Evolutionary conservation across 768 basidiomycete species (phyloP).

Genomic region (Tricholoma flavovirens): DNA sequence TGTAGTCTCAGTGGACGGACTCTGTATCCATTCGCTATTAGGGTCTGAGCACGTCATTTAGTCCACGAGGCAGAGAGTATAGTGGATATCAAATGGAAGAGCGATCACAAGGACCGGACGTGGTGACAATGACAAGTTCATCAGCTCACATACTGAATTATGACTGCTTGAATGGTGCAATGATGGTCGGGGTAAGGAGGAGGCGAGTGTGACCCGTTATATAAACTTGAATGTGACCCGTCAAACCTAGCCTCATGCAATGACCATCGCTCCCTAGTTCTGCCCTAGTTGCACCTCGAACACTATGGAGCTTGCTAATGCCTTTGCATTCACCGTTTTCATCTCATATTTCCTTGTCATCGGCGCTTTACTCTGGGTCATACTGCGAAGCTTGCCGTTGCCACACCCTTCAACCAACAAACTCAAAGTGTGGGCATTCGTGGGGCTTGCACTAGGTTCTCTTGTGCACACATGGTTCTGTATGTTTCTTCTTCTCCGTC

Average conservation of each 20-base stretch:
- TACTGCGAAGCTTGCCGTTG: constrained; percentile 3
- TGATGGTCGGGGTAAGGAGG: background rate
- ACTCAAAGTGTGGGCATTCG: constrained; percentile 11
- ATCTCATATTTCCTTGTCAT: constrained; percentile 23
- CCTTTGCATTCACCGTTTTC: constrained; percentile 13
- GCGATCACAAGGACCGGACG: too few relatives aligned
- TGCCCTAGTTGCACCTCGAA: background rate
- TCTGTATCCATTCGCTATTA: background rate
- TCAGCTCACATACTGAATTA: too few relatives aligned
- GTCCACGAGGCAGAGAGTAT: background rate
- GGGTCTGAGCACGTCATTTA: background rate
- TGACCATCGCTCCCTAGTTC: background rate
- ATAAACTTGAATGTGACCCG: background rate
- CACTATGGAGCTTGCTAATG: background rate
- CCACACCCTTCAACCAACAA: background rate
- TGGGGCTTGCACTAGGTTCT: constrained; percentile 19
- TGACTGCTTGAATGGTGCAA: background rate
- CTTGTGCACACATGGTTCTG: constrained; percentile 33
- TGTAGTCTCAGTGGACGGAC: too few relatives aligned
- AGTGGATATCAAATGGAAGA: background rate
- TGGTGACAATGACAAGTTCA: too few relatives aligned
- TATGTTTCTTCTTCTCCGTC: constrained; percentile 10
- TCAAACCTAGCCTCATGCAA: background rate
- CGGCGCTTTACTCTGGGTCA: constrained; percentile 15
- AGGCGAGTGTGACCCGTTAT: background rate